Evolutionary conservation across 345 rosid species (phyloP), one percentile per base, ranked within the genome.

Genomic region (Gossypium longicalyx): DNA sequence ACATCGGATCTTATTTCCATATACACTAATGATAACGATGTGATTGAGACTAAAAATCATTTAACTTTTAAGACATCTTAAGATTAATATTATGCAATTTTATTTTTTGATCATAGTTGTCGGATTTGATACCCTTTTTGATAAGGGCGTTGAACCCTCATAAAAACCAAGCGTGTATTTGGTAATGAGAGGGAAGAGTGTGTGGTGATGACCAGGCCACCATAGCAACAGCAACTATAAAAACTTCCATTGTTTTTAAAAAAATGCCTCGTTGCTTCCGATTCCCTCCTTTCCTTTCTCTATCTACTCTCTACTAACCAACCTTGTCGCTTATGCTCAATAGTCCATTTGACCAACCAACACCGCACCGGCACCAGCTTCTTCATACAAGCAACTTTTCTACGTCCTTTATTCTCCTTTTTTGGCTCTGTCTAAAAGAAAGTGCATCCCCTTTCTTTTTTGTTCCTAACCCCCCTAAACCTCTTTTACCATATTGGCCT

Each of bases 261-360:
- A 78, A 73, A 47, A n/a, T 12, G 58, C 43, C 67, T 19, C 29
- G 57, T 73, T 74, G 34, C 76, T 75, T 71, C 76, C 58, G 59
- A 51, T 83, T 71, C 77, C 76, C 68, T 80, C 60, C 56, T 8
- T n/a, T 23, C 61, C 12, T 47, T 47, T 23, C 56, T 67, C 1
- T 48, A 48, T 75, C 74, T 75, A 25, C 22, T 47, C 68, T 62
- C 16, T 66, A 52, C 72, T 74, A 67, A 47, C 65, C 67, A 74
- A 56, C 70, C 34, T 47, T 75, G 72, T 68, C 72, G 16, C 72
- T 68, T 69, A 17, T 51, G 57, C 75, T 38, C 22, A 73, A 41
- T 73, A 62, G 23, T 75, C 45, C 72, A 69, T 75, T 56, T 81
- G 84, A 81, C 87, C 74, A 69, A 53, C 25, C 73, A 77, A 51